Evolutionary conservation across 805 yeast species (phyloP), one percentile per base, ranked within the genome.

Genomic region (Sugiyamaella smithiae): DNA sequence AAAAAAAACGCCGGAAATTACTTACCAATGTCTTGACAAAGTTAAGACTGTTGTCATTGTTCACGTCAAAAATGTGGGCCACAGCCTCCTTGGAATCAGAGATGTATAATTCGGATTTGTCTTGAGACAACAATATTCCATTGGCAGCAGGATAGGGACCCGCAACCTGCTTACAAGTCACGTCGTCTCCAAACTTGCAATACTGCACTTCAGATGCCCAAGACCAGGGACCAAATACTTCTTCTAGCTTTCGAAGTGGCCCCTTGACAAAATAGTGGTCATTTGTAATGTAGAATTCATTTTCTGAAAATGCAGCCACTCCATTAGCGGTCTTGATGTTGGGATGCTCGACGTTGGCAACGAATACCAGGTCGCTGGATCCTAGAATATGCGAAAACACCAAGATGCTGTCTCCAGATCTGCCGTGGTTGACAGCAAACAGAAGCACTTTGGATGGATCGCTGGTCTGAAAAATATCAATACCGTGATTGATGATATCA

Each of bases 31-130:
- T 23, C 14, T 9, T 24, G 19, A 11, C 12, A 11, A 25, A 16
- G 2, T n/a, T 20, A 9, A 24, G 7, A 11, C 44, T 26, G n/a
- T 25, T 26, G 20, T 40, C 33, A 9, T 11, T 8, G 5, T 11
- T 23, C 20, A 40, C 44, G 25, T 24, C 20, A 25, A 23, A 40
- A 25, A 24, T 26, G 20, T 40, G 29, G 5, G 44, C 44, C 5
- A 40, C 33, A 5, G 33, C 44, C 8, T 40, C 44, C 20, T 40
- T 71, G 70, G 36, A 67, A 58, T 43, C 46, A 12, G 46, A 43
- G n/a, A 43, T 5, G 22, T 23, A 43, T 14, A 43, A 29, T 25
- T 43, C 40, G 26, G 28, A 23, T 12, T 32, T 14, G 17, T 43
- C 46, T 17, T 43, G 33, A 11, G 24, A 32, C 5, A 23, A 22